These are phyloP conservation scores for Calonectria hongkongensis DNA, from an alignment of 2,329 filamentous ascomycete species.

Conservation along the genomic window DNA sequence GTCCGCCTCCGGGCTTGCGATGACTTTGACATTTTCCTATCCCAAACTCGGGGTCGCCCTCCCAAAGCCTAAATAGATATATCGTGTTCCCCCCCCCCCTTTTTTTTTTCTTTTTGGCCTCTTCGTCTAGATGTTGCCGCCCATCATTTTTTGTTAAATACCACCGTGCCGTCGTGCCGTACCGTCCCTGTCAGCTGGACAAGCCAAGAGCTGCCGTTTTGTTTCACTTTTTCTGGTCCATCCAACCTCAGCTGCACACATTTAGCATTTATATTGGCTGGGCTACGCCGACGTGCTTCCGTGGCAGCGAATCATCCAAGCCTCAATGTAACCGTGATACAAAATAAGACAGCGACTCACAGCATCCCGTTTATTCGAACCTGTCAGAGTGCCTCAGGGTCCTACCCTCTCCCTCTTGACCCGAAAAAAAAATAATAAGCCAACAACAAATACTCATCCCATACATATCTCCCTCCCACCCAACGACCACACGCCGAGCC, in stretches of 20 bases:
- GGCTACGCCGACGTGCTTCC: conserved; percentile 49
- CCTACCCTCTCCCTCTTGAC: conserved; percentile 18
- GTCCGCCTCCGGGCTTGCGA: conserved; percentile 14
- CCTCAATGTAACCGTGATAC: conserved; percentile 46
- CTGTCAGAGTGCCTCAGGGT: conserved; percentile 32
- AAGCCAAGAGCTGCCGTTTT: conserved; percentile 1
- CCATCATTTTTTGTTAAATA: background rate
- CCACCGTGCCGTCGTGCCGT: conserved; percentile 13
- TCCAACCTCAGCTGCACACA: conserved; percentile 18
- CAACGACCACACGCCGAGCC: conserved; percentile 18
- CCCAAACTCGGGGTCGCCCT: conserved; percentile 8
- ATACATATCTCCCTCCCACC: conserved; percentile 18
- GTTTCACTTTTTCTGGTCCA: conserved; percentile 21
- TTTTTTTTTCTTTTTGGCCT: no score
- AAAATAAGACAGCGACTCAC: conserved; percentile 47
- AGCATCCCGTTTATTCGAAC: conserved; percentile 38
- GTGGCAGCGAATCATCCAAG: conserved; percentile 45
- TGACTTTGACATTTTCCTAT: conserved; percentile 14
- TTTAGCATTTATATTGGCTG: conserved; percentile 21
- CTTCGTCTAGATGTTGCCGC: background rate
- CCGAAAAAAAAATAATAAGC: background rate
- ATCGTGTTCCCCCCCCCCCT: background rate
- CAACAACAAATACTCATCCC: conserved; percentile 8
- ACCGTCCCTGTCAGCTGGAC: conserved; percentile 14
- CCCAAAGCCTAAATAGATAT: background rate